phyloP scores from a whole-genome alignment of 108 stramenopile genomes.

The Cyclotella sp. region DNA sequence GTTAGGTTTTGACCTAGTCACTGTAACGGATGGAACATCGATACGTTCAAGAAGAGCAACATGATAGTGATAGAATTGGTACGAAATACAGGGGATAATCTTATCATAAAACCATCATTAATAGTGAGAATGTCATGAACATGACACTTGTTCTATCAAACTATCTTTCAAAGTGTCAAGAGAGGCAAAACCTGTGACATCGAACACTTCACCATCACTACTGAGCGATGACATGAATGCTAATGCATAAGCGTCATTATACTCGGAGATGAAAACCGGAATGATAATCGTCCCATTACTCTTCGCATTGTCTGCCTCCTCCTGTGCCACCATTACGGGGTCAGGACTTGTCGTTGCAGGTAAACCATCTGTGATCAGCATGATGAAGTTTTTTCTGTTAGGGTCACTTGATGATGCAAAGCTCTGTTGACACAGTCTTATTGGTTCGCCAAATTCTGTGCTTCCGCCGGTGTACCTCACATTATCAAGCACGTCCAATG shows the following conservation, averaged over 20 bases:
- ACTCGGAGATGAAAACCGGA: conserved; percentile 36
- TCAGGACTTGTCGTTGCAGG: conserved; percentile 10
- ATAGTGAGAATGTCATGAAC: conserved; percentile 20
- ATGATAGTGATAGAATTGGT: not conserved
- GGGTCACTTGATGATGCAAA: conserved; percentile 4
- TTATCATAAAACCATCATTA: not conserved
- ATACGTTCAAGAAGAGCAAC: conserved; percentile 9
- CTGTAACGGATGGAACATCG: conserved; percentile 66
- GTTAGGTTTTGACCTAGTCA: conserved; percentile 66
- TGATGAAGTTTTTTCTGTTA: conserved; percentile 34
- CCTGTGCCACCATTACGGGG: conserved; percentile 20
- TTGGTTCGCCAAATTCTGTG: conserved; percentile 38
- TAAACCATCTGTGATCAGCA: conserved; percentile 42
- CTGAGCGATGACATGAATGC: conserved; percentile 28
- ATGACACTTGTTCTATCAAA: conserved; percentile 46
- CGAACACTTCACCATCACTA: conserved; percentile 43
- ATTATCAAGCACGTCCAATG: conserved; percentile 21
- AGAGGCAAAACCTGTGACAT: conserved; percentile 41
- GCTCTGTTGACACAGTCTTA: conserved; percentile 16
- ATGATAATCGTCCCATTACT: conserved; percentile 31
- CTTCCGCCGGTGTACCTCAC: conserved; percentile 26
- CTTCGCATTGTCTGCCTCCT: conserved; percentile 31
- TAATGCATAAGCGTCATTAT: conserved; percentile 12
- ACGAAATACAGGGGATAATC: not conserved
- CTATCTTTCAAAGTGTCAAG: conserved; percentile 31